Base-by-base conservation (phyloP, 1,284 basidiomycete genomes). In the Afroboletus lepidellus region DNA sequence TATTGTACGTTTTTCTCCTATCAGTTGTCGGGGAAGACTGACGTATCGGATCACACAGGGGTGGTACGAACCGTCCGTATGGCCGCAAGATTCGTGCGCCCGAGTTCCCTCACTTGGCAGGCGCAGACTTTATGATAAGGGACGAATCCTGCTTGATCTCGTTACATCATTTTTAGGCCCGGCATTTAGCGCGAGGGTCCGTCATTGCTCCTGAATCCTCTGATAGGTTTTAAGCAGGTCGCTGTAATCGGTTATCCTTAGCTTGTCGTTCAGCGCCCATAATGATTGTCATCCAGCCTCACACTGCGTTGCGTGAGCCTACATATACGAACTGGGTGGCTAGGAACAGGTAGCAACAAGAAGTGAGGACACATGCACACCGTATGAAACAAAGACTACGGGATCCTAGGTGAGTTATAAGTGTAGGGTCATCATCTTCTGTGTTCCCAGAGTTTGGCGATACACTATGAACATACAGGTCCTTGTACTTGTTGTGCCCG, bases 121-220 rank as follows among this genome's bases (percentile, higher is more conserved):
- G 92, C 33, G 79, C 92, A 5, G 94, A 97, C 72, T 96, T 97
- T 69, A 95, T 97, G 89, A 92, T 91, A 85, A 85, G 90, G 84
- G 80, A 85, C 88, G 69, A 61, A 84, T 77, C 20, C 1, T 1
- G 1, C 21, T 43, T 8, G 4, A 29, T 12, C 7, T 20, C 11
- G 7, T 30, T 30, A 0, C 2, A 3, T 41, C 24, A 0, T 18
- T 62, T 67, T 50, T 70, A 94, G 84, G n/a, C n/a, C n/a, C n/a
- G n/a, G n/a, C n/a, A n/a, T n/a, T n/a, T n/a, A n/a, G n/a, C n/a
- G n/a, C n/a, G n/a, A n/a, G n/a, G n/a, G n/a, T n/a, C n/a, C n/a
- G n/a, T n/a, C n/a, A n/a, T n/a, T n/a, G n/a, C n/a, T n/a, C n/a
- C n/a, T n/a, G n/a, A n/a, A n/a, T n/a, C n/a, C n/a, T n/a, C n/a